Evolutionary conservation across 177 flowering plant species (phyloP).

Genomic region (Vitis hybrid): DNA sequence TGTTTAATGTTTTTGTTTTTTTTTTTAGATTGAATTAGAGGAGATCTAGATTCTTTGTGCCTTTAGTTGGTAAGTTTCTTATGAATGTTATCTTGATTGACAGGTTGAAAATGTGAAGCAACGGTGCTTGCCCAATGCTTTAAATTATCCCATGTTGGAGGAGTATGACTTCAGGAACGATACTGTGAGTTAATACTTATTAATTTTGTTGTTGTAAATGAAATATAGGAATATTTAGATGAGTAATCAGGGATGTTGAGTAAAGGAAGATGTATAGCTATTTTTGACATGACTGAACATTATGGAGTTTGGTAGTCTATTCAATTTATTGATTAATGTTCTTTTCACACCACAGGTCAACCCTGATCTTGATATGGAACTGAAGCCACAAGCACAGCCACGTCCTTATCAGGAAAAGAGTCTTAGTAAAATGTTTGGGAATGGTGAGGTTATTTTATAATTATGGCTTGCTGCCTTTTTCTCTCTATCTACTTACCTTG

Average conservation of each 20-base stretch:
- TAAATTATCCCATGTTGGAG: slow-evolving; percentile 98
- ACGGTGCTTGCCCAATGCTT: slow-evolving; percentile 91
- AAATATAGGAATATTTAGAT: background rate
- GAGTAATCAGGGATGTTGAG: background rate
- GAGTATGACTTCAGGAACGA: slow-evolving; percentile 99
- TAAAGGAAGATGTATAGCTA: background rate
- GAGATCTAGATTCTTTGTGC: background rate
- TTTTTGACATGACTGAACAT: background rate
- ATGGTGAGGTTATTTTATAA: slow-evolving; percentile 46
- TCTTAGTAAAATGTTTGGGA: slow-evolving; percentile 99
- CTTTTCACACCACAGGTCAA: slow-evolving; percentile 57
- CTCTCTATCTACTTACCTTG: too few relatives aligned
- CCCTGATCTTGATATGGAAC: slow-evolving; percentile 89
- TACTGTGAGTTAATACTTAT: slow-evolving; percentile 54
- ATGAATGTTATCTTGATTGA: slow-evolving; percentile 5
- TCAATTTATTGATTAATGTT: slow-evolving; percentile 1
- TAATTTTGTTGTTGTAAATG: background rate
- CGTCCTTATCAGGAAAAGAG: slow-evolving; percentile 99
- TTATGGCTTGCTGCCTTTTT: too few relatives aligned
- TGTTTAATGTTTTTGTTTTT: background rate
- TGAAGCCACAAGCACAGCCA: slow-evolving; percentile 97
- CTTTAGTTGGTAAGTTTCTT: background rate
- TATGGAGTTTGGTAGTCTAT: background rate
- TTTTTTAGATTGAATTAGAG: background rate
- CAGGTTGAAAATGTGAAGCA: slow-evolving; percentile 99